These are phyloP conservation scores for Tylopilus rubrobrunneus DNA, from an alignment of 768 basidiomycete genomes.

Conservation along the genomic window DNA sequence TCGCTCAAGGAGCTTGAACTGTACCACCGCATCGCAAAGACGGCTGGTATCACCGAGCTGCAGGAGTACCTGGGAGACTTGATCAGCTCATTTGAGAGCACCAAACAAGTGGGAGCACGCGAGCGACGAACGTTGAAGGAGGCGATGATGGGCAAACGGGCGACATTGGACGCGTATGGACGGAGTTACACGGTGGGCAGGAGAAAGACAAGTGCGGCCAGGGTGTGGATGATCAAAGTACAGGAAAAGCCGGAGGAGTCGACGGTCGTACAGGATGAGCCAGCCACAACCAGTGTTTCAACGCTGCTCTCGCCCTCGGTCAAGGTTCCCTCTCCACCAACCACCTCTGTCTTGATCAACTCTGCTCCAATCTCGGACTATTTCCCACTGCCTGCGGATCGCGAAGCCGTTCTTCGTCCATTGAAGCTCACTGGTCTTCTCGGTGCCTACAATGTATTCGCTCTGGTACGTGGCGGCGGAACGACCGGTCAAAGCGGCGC, in stretches of 20 bases:
- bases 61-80: slow-evolving; percentile 58
- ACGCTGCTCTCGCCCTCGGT: slow-evolving; percentile 17
- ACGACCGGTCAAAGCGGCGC: too few species aligned
- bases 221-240: slow-evolving; percentile 89
- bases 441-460: slow-evolving; percentile 78
- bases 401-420: slow-evolving; percentile 79
- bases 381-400: slow-evolving; percentile 71
- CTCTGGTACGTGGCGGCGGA: slow-evolving; percentile 83
- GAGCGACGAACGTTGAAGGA: slow-evolving; percentile 25
- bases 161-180: slow-evolving; percentile 69
- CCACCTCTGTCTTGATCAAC: slow-evolving; percentile 79
- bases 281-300: slow-evolving; percentile 7
- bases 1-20: slow-evolving; percentile 68
- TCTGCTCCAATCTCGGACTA: slow-evolving; percentile 73
- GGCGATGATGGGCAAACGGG: slow-evolving; percentile 47
- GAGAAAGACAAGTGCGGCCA: slow-evolving; percentile 85
- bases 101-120: slow-evolving; percentile 48
- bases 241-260: slow-evolving; percentile 34
- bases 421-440: slow-evolving; percentile 79
- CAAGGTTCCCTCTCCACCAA: slow-evolving; percentile 37
- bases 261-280: not conserved
- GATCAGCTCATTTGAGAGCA: slow-evolving; percentile 62
- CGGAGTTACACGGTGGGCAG: slow-evolving; percentile 82
- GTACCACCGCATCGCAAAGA: slow-evolving; percentile 35
- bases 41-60: slow-evolving; percentile 39